These are phyloP conservation scores for Rhododendron molle DNA, from an alignment of 148 eudicot species.

Conservation along the genomic window DNA sequence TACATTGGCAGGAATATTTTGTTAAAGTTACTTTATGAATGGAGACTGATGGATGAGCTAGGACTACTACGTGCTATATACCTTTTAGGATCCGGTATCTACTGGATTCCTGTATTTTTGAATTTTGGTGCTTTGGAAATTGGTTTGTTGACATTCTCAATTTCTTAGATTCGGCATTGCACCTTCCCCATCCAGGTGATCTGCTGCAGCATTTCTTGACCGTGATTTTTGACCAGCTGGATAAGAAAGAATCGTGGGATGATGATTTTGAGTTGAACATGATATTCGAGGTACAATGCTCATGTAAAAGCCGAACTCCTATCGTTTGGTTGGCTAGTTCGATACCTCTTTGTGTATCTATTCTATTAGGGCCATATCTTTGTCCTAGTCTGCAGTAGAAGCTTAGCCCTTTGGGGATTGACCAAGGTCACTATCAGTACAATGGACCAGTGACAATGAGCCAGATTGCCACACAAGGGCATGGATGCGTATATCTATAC, in stretches of 20 bases:
- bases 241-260: constrained; percentile 85
- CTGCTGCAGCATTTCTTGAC: constrained; percentile 86
- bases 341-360: no score
- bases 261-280: constrained; percentile 95
- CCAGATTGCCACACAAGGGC: neutral
- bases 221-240: constrained; percentile 71
- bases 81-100: constrained; percentile 85
- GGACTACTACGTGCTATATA: constrained; percentile 83
- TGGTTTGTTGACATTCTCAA: constrained; percentile 4
- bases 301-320: neutral
- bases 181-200: constrained; percentile 59
- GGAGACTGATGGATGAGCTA: constrained; percentile 92
- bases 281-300: constrained; percentile 58
- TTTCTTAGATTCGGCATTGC: constrained; percentile 9
- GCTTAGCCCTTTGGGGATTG: no score
- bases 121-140: neutral
- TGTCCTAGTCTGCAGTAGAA: no score
- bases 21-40: constrained; percentile 71
- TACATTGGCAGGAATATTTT: constrained; percentile 68
- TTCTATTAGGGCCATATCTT: no score
- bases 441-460: neutral
- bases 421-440: neutral
- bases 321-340: no score
- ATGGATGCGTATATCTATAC: neutral
- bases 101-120: constrained; percentile 1